Evolutionary conservation across 2,329 filamentous ascomycete species (phyloP), one percentile per base, ranked within the genome.

Genomic region (Ustulina deusta): DNA sequence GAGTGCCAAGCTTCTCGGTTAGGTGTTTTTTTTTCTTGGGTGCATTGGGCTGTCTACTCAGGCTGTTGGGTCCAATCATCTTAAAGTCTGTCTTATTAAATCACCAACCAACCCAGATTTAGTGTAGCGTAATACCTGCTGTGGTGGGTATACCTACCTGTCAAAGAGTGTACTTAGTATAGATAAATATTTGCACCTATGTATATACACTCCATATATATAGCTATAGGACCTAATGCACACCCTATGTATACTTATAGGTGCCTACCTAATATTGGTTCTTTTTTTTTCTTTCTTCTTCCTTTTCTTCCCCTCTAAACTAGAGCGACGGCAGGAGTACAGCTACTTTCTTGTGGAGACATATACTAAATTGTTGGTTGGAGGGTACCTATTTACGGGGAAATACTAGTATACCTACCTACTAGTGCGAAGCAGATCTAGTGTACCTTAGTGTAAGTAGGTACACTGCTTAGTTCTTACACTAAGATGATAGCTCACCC

Each of bases 1-100:
- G 49, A 64, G 29, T 52, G 65, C 65, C 65, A 67, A 67, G 65
- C n/a, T 25, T 59, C 58, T 60, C 40, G 52, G 52, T 56, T 59
- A 65, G 42, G 49, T 59, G 22, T 52, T 22, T 11, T 40, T 32
- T 57, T 52, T 13, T 40, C 46, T 60, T 59, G 13, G 52, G 36
- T 56, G 54, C 22, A 42, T 40, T 42, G 51, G 32, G 52, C 27
- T 49, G n/a, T 36, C 42, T 22, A 11, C 44, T 63, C 25, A 34
- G 34, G 48, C 27, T 42, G 36, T 27, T 46, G 61, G 54, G 22
- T 20, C 54, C 61, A 59, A 40, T 44, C 11, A 40, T 38, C 20
- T 40, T 46, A 6, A 38, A 48, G 40, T 11, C 49, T 25, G 13
- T 20, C 38, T 51, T 44, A 63, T 63, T 57, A 46, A 61, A 56